Base-by-base conservation (phyloP, 169 alveolate species). In the Plasmodium vivax region DNA sequence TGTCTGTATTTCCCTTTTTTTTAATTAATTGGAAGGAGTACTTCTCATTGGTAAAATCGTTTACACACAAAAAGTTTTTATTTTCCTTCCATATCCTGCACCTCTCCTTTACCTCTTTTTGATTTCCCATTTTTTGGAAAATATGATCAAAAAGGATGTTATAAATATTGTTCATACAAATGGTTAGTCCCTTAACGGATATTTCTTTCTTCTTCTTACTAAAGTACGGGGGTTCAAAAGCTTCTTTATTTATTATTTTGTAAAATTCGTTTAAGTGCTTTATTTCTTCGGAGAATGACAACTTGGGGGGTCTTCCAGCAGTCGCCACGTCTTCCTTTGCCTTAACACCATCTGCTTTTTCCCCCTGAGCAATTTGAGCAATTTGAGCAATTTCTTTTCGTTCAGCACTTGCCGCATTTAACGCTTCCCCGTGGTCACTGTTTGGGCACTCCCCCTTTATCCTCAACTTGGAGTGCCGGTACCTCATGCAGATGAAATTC, bases 161-260 rank as follows among this genome's bases (percentile, higher is more conserved):
- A 23, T 88, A 88, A 58, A 88, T 79, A 79, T 88, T 88, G 68
- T 88, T 88, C 74, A 80, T 88, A 19, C 90, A 58, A 75, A 75
- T 77, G 5, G 85, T 87, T 36, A 87, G 38, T 34, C 27, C 34
- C 47, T 87, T 87, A 38, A 23, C 7, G 43, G 93, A 74, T 43
- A 51, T 34, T 77, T 75, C 43, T 75, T 87, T 87, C 23, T 30
- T 54, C 56, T 47, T 73, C 19, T 54, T 82, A 75, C 41, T 79
- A 34, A 75, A 12, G 62, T 75, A 71, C 5, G 93, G 93, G 2
- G 93, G 93, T 75, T 87, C 93, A 87, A 87, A 87, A 54, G 93
- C 83, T 87, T 87, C 93, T 32, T 75, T 88, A 80, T 88, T 80
- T 88, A 88, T 56, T 74, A 30, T 88, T 79, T 88, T 77, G 45